A percentile compares a stretch with the other conserved stretches of the same genome.
phyloP scores from a whole-genome alignment of 2,329 filamentous ascomycete genomes.

The Monilinia vaccinii-corymbosi region DNA sequence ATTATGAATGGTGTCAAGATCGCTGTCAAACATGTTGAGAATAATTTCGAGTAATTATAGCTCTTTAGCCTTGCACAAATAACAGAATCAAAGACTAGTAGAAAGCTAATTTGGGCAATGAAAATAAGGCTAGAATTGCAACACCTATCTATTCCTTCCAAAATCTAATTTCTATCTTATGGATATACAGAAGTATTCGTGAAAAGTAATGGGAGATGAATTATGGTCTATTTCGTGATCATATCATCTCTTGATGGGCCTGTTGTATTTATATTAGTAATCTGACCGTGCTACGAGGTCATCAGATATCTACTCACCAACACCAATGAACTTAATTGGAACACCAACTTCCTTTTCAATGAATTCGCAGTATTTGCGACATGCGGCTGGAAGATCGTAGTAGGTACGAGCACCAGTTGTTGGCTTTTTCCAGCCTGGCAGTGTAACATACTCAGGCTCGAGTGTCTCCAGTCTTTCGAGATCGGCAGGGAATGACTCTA shows the following conservation, averaged over 20 bases:
- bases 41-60: neutral
- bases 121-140: neutral
- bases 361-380: constrained; percentile 13
- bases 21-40: neutral
- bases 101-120: no score
- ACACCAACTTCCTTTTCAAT: constrained; percentile 51
- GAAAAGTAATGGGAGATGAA: neutral
- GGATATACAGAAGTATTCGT: neutral
- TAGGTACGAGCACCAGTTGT: constrained; percentile 47
- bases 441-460: constrained; percentile 36
- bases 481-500: constrained; percentile 58
- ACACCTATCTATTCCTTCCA: neutral
- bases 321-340: constrained; percentile 56
- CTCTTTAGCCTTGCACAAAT: no score
- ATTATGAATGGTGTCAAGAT: constrained; percentile 8
- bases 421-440: constrained; percentile 59
- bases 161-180: neutral
- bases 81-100: no score
- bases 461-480: constrained; percentile 46
- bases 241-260: constrained; percentile 9
- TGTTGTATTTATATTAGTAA: neutral
- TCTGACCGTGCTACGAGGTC: neutral
- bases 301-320: constrained; percentile 38
- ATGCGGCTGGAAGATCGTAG: neutral
- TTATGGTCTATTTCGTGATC: constrained; percentile 4